Evolutionary conservation across 176 grass and related monocot species (phyloP).

Genomic region (Canna indica): DNA sequence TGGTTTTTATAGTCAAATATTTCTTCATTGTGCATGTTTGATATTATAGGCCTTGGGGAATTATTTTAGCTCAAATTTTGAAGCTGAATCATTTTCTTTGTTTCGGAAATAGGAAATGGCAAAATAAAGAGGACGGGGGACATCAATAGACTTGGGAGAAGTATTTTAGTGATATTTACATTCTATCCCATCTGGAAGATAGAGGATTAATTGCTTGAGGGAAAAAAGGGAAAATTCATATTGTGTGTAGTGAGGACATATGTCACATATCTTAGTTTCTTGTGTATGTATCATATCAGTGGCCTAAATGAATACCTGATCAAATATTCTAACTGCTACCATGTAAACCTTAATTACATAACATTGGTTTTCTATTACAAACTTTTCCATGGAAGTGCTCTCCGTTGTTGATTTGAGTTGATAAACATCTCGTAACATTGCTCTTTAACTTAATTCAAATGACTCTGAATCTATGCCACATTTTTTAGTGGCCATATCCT

Average conservation of each 20-base stretch:
- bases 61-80: neutral
- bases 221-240: too few relatives aligned
- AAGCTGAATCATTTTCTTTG: neutral
- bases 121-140: too few relatives aligned
- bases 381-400: neutral
- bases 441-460: neutral
- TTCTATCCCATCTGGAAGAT: too few relatives aligned
- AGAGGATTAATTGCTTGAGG: too few relatives aligned
- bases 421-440: neutral
- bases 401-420: neutral
- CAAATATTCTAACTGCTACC: neutral
- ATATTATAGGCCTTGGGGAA: neutral
- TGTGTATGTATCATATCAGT: too few relatives aligned
- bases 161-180: too few relatives aligned
- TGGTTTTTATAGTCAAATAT: neutral
- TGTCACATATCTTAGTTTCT: too few relatives aligned
- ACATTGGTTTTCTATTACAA: neutral
- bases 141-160: neutral
- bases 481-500: neutral
- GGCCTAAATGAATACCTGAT: neutral
- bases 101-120: neutral
- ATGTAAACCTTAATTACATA: neutral
- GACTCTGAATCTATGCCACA: too few relatives aligned
- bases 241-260: too few relatives aligned
- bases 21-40: neutral